Evolutionary conservation across 306 rosid species (phyloP).

Genomic region (Medicago arabica): DNA sequence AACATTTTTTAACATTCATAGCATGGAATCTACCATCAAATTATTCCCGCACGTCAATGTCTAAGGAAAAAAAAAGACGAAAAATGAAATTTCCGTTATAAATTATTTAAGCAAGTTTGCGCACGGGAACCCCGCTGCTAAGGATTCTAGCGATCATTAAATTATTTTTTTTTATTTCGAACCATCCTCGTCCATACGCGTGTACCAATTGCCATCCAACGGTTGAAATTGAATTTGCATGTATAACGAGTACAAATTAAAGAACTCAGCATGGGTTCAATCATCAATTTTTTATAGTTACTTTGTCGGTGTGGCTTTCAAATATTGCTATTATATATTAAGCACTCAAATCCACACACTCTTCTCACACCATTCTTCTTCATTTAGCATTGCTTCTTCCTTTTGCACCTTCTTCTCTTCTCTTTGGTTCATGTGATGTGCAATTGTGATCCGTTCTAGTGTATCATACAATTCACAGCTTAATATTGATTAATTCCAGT

Average conservation of each 20-base stretch:
- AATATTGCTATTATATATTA: slow-evolving; percentile 30
- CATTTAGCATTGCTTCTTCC: background rate
- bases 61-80: too few species aligned
- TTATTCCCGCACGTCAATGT: too few species aligned
- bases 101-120: background rate
- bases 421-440: slow-evolving; percentile 40
- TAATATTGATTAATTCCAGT: background rate
- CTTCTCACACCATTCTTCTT: background rate
- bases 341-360: background rate
- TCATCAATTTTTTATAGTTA: background rate
- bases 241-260: slow-evolving; percentile 48
- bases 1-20: too few species aligned
- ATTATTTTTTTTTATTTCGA: background rate
- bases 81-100: background rate
- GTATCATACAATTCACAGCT: slow-evolving; percentile 38
- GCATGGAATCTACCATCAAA: too few species aligned
- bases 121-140: slow-evolving; percentile 33
- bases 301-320: slow-evolving; percentile 34
- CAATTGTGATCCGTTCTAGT: slow-evolving; percentile 46
- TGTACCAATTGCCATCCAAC: slow-evolving; percentile 17
- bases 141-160: background rate
- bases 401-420: slow-evolving; percentile 28
- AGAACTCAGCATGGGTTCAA: slow-evolving; percentile 25
- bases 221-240: slow-evolving; percentile 38
- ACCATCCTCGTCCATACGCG: background rate